phyloP scores from a whole-genome alignment of 108 stramenopile genomes.

The Discostella stelligeroides region DNA sequence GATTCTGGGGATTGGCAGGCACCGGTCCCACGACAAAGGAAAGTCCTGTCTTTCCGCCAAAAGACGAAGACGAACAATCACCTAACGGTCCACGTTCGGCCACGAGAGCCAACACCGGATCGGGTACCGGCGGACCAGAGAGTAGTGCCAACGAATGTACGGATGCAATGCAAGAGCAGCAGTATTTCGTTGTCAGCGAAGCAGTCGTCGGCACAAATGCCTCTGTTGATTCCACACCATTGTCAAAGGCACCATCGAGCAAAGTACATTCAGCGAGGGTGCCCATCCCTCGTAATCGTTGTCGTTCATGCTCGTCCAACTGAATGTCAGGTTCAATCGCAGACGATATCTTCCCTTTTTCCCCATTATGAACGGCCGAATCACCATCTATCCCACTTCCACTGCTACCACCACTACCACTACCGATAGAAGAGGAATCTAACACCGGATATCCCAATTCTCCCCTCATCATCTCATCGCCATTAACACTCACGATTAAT shows the following conservation, averaged over 20 bases:
- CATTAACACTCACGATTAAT: slow-evolving; percentile 77
- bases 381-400: no score
- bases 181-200: slow-evolving; percentile 4
- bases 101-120: slow-evolving; percentile 33
- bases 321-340: slow-evolving; percentile 30
- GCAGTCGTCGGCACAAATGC: slow-evolving; percentile 19
- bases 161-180: slow-evolving; percentile 29
- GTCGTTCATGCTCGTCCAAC: slow-evolving; percentile 32
- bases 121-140: slow-evolving; percentile 29
- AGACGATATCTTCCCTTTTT: background rate
- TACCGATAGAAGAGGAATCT: slow-evolving; percentile 36
- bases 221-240: slow-evolving; percentile 23
- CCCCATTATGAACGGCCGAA: background rate
- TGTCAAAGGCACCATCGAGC: slow-evolving; percentile 48
- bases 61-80: slow-evolving; percentile 10
- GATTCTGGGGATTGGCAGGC: slow-evolving; percentile 53
- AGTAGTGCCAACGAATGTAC: slow-evolving; percentile 47
- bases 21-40: slow-evolving; percentile 57
- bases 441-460: slow-evolving; percentile 74
- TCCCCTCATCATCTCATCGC: slow-evolving; percentile 60
- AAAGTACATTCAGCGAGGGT: slow-evolving; percentile 48
- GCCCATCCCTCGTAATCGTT: slow-evolving; percentile 27
- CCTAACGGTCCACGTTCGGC: slow-evolving; percentile 59
- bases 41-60: slow-evolving; percentile 34
- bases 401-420: no score